Evolutionary conservation across 495 filamentous ascomycete genomes (phyloP), one percentile per base, ranked within the genome.

Genomic region (Haplographium delicatum): DNA sequence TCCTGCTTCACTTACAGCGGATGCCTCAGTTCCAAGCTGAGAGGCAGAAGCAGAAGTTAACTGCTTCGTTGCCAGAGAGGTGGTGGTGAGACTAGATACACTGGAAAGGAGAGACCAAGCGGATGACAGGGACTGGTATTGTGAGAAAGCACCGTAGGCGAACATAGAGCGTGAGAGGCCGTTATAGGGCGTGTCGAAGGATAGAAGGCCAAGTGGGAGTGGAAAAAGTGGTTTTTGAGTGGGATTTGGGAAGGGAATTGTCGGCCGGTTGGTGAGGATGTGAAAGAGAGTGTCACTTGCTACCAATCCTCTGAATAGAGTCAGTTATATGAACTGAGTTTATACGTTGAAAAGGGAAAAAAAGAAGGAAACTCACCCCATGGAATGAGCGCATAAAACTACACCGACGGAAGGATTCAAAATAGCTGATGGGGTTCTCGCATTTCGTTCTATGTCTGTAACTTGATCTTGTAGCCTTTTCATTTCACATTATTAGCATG

Each of bases 181-280:
- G 1, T 96, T 75, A 58, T 82, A 96, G 2, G 91, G 91, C 0
- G 93, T 96, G 66, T 98, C 93, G 62, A 96, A 96, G 24, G 89
- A 86, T 16, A 96, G 76, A 11, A 96, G 73, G 42, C 88, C 91
- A 56, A 87, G 82, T 50, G 96, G 72, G 56, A 78, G 78, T 16
- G 80, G 81, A 55, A 84, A 85, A 74, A 85, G 81, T 56, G 81
- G 67, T 44, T 48, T 51, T 20, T 33, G 24, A 5, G 33, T 28
- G 2, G 35, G 6, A n/a, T 48, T 22, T 2, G 15, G 13, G 18
- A 44, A 51, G 20, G 43, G 18, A 19, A 49, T 43, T 9, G 42
- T n/a, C n/a, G n/a, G n/a, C n/a, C n/a, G n/a, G 30, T 68, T 61
- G 28, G 62, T 55, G n/a, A 66, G 46, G 34, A 69, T 60, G 10